Evolutionary conservation across 306 rosid genomes (phyloP), one percentile per base, ranked within the genome.

Genomic region (Psophocarpus tetragonolobus): DNA sequence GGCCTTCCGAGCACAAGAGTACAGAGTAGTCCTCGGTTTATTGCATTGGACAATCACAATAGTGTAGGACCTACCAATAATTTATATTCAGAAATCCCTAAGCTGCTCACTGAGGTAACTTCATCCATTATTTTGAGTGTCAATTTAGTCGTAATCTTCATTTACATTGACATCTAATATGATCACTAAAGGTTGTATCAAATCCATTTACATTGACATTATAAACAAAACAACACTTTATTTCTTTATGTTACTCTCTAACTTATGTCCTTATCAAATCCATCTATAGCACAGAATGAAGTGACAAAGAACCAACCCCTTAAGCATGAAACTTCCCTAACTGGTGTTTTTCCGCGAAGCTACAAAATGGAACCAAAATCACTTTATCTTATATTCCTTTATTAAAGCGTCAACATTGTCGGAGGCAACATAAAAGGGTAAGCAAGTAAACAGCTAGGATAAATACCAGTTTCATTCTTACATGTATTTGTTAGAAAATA

Each of bases 331-430:
- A 62, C 44, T 62, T 26, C 11, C 39, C 57, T 51, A 41, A 65
- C 41, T 27, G 38, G 7, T 26, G 10, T 17, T n/a, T 21, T 61
- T 72, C 56, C 68, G 73, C 44, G 35, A 79, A 33, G 62, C 70
- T 35, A 39, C 69, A 65, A 71, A 71, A 61, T 51, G 41, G 48
- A 42, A 35, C 27, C 63, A 76, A 56, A 41, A 53, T 32, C 72
- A 47, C 39, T 44, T 38, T 27, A 42, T 42, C 66, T 29, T 60
- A 24, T 56, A 57, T 44, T 67, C 57, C 2, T 33, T 39, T 5
- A 15, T 58, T 65, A 15, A 11, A 17, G 44, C 32, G 64, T 71
- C 80, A 71, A 36, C 64, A 39, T 65, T 75, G 77, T 71, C 73
- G 68, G 64, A 45, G 71, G 33, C 32, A 58, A 50, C 33, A 17